Base-by-base conservation (phyloP, 2,329 filamentous ascomycete species). In the Celoporthe dispersa region DNA sequence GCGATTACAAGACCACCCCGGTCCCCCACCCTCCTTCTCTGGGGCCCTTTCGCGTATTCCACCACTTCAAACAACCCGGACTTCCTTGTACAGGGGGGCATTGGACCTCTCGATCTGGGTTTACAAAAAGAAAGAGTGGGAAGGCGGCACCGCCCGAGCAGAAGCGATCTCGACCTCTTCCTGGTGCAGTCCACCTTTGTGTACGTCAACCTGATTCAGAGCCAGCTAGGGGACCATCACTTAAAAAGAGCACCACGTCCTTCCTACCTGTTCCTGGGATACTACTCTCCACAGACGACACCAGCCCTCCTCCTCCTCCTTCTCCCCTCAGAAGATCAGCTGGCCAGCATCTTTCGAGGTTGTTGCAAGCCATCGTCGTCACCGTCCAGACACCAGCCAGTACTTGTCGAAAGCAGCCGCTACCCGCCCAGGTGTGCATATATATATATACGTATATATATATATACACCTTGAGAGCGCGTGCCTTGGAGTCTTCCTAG, bases 1-100 rank as follows among this genome's bases (percentile, higher is more conserved):
- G 25, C 62, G 41, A 67, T 66, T 72, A 72, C 68, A 72, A 70
- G 70, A 72, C 68, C 68, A 70, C 68, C 70, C 68, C 64, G 70
- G 70, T 68, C 70, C 68, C 70, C 68, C 67, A 69, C 70, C 64
- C 64, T 69, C 70, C 68, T 72, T 62, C 70, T 63, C 66, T 51
- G 59, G 33, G 39, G 6, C 31, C 48, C 66, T 63, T 63, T 31
- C 57, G 57, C 66, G 66, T 68, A 67, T 68, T 55, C 62, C 67
- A 55, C 70, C 70, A 72, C 65, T 57, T 67, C 70, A 72, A 67
- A 67, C 68, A 63, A 61, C 44, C 68, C 67, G 66, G 19, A 61
- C 60, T 67, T 60, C 60, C 53, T 39, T 44, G 25, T 66, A 67
- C 67, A 67, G 70, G 59, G 70, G 59, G 63, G 60, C 69, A 33